Percentiles rank a stretch among this genome's conserved stretches.
Evolutionary conservation across 176 grass and related monocot genomes (phyloP).

Genomic region (Stipa capillata): DNA sequence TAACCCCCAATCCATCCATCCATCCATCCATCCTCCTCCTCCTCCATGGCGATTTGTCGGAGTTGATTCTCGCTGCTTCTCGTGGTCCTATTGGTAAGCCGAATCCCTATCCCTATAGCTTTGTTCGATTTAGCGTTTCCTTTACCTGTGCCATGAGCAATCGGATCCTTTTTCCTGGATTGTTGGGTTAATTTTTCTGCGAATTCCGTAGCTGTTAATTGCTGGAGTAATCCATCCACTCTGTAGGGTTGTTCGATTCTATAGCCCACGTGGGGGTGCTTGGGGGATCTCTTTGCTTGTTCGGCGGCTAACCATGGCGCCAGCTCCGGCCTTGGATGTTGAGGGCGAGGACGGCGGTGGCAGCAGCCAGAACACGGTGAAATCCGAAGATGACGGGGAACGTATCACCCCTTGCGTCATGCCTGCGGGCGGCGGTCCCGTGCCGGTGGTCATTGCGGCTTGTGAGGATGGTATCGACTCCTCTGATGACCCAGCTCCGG

Average conservation of each 20-base stretch:
- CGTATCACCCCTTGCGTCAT: too few species aligned
- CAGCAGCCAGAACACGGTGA: not conserved
- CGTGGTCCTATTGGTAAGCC: not conserved
- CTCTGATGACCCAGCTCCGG: not conserved
- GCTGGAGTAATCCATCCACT: not conserved
- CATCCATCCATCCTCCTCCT: not conserved
- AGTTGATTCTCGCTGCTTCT: not conserved
- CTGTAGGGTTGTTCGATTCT: not conserved
- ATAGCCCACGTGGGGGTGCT: too few species aligned
- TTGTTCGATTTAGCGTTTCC: not conserved
- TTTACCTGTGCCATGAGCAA: not conserved
- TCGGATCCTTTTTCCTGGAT: not conserved
- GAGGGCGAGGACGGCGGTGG: not conserved
- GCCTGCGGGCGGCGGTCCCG: not conserved
- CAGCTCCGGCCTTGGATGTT: not conserved
- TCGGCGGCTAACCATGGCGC: slow-evolving; percentile 5
- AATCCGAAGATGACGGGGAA: not conserved
- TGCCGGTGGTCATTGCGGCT: not conserved
- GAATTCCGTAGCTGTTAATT: not conserved
- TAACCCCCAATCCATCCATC: not conserved
- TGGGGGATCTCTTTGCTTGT: not conserved
- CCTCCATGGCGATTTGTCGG: not conserved
- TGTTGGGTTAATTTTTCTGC: not conserved
- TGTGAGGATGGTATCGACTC: not conserved
- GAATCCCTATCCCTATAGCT: not conserved